Base-by-base conservation (phyloP, 768 basidiomycete species). In the Serpula lacrymans region DNA sequence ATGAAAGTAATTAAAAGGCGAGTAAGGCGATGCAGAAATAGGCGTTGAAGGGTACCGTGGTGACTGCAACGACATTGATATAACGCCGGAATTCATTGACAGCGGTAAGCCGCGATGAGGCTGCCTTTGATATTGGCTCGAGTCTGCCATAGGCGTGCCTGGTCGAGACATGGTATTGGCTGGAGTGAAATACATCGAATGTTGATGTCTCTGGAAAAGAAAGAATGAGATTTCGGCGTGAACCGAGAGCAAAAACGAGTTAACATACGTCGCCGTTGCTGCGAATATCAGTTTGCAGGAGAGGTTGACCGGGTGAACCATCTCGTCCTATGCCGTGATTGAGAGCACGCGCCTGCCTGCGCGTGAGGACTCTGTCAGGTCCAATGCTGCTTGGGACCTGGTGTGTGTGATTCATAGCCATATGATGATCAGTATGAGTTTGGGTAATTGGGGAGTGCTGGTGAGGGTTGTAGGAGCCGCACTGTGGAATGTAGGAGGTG, bases 341-440 rank as follows among this genome's bases (percentile, higher is more conserved):
- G 49, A 62, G 57, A 17, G 56, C 58, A 52, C 64, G 64, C 57
- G 60, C 64, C 49, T 71, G 72, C 28, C 73, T 63, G 29, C 78
- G 71, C 28, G 70, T 70, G 23, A 64, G 44, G 36, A 65, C 60
- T 45, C 79, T 74, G 45, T 63, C 61, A 34, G 79, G 77, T 0
- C 78, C 79, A 46, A 77, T 70, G 60, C 68, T 76, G 22, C 74
- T 62, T 10, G 73, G 63, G 27, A 76, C 61, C 59, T 76, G 76
- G 3, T 59, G 41, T 26, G 52, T 43, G 36, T 71, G 64, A 17
- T 45, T 35, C 45, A 63, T 43, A 41, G 39, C 40, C 40, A 52
- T 39, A 41, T 54, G 45, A 33, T 52, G 55, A 31, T 57, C 49
- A 47, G 49, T 48, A 8, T 57, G 55, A 14, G 47, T 45, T 32